Evolutionary conservation across 805 yeast species (phyloP).

Genomic region (Candida koratica): DNA sequence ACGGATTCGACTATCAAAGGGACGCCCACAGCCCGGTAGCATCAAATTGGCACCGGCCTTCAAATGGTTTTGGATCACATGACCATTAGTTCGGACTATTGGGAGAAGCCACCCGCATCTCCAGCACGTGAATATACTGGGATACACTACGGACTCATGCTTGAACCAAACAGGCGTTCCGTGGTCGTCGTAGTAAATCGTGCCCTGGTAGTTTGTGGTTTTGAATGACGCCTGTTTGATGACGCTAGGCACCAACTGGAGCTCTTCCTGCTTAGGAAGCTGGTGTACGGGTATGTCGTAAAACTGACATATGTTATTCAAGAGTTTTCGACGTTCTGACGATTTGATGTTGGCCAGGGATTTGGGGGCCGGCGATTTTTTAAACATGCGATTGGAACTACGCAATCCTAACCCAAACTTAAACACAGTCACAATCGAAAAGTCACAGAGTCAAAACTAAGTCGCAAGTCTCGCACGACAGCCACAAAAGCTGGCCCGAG

Average conservation of each 20-base stretch:
- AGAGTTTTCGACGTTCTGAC: conserved; percentile 66
- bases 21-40: conserved; percentile 67
- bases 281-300: conserved; percentile 38
- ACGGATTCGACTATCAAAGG: conserved; percentile 47
- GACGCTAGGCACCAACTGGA: conserved; percentile 45
- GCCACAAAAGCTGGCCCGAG: no score
- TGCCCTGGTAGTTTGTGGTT: conserved; percentile 52
- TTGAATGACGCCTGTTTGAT: conserved; percentile 63
- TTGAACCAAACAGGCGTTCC: conserved; percentile 74
- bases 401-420: no score
- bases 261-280: conserved; percentile 40
- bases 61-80: conserved; percentile 61
- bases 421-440: no score
- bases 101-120: conserved; percentile 64
- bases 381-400: no score
- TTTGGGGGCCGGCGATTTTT: conserved; percentile 57
- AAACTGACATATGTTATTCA: conserved; percentile 38
- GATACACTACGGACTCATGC: conserved; percentile 52
- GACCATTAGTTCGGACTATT: conserved; percentile 62
- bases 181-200: conserved; percentile 58
- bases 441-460: no score
- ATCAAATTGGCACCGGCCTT: conserved; percentile 76
- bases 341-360: conserved; percentile 76
- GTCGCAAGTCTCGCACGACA: no score
- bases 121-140: conserved; percentile 76